Base-by-base conservation (phyloP, 1,139 yeast genomes). In the Taphrina pruni region DNA sequence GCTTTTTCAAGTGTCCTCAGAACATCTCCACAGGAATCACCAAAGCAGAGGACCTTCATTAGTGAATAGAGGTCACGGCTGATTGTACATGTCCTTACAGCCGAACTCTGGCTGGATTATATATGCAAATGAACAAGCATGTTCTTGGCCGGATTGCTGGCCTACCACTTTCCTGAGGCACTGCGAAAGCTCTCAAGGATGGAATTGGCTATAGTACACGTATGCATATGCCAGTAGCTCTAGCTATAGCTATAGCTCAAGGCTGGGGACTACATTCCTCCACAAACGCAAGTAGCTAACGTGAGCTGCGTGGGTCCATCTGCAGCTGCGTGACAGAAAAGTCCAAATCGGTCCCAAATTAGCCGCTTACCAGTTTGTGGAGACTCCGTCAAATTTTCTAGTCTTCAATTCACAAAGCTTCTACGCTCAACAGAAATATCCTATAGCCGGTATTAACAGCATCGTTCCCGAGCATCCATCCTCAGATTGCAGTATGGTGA, bases 1-100 rank as follows among this genome's bases (percentile, higher is more conserved):
- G 65, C 67, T 43, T 70, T 70, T 20, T 60, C 70, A 38, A 70
- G 55, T 26, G 70, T 60, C 38, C 56, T 55, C 17, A 50, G 38
- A 11, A 55, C 41, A 9, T 70, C 32, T 2, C 70, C 72, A 20
- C 56, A 43, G 9, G 70, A 52, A 21, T 70, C 54, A 17, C 72
- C 72, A 38, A 70, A 38, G 39, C 60, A 56, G 6, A 64, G 61
- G 6, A 64, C 56, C 46, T 55, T 64, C 67, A 64, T 64, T n/a
- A 14, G 14, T 21, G 54, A 21, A 50, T 50, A 50, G 2, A 12
- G n/a, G 7, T n/a, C 57, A 7, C 38, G 11, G n/a, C 17, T 35
- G 12, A 32, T 21, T 11, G n/a, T 45, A n/a, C 20, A 32, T 35
- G n/a, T 32, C 41, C 26, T 52, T n/a, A 35, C 21, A 38, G 57